Percentiles rank a stretch among this genome's conserved stretches.
These are phyloP conservation scores for Theobroma cacao DNA, from an alignment of 345 rosid species.

Conservation along the genomic window DNA sequence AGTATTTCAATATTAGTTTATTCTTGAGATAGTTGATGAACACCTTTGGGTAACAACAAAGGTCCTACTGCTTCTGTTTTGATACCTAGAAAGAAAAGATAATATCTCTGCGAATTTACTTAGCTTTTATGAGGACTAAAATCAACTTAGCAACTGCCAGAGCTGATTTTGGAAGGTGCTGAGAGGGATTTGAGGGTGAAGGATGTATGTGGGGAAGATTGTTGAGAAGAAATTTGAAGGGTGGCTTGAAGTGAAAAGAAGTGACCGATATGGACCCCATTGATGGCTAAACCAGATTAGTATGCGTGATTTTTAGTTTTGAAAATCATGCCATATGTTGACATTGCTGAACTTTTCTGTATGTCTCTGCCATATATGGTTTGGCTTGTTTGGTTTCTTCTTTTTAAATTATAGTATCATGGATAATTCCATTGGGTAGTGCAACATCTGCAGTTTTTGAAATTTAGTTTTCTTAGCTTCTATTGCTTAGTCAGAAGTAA, in stretches of 20 bases:
- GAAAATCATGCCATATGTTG: constrained; percentile 12
- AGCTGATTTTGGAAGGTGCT: not conserved
- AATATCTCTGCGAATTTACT: not conserved
- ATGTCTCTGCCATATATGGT: constrained; percentile 9
- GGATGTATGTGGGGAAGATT: not conserved
- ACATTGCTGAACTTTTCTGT: constrained; percentile 13
- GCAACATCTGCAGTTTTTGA: not conserved
- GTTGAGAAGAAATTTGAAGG: not conserved
- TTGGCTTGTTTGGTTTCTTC: constrained; percentile 8
- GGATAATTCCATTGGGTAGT: not conserved
- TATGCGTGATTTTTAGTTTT: constrained; percentile 18
- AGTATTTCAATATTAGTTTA: constrained; percentile 7
- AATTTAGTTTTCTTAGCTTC: not conserved
- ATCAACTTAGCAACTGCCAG: not conserved
- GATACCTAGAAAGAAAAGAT: constrained; percentile 1
- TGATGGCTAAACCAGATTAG: constrained; percentile 13
- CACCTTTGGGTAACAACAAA: not conserved
- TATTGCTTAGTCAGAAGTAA: not conserved
- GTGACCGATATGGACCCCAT: constrained; percentile 9
- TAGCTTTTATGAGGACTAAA: not conserved
- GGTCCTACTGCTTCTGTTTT: not conserved
- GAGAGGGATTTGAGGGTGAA: too few species aligned
- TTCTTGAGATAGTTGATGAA: not conserved
- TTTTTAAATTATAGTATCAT: constrained; percentile 3
- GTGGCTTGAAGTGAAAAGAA: constrained; percentile 1